phyloP scores from a whole-genome alignment of 441 rosid genomes.

The Flueggea neowawraea region DNA sequence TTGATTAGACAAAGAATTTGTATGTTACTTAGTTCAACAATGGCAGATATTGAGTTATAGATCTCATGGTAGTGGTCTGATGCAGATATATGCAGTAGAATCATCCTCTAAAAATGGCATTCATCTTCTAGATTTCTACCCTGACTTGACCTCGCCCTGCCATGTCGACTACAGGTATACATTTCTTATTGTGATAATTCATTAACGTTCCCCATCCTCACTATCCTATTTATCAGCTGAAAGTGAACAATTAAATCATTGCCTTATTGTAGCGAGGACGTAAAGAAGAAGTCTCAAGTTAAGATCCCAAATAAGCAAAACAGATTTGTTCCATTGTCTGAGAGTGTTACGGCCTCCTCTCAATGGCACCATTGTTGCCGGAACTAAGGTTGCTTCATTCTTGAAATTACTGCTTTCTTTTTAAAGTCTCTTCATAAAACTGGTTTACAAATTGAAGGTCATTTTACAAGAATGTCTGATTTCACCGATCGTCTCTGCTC shows the following conservation, averaged over 20 bases:
- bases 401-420: background rate
- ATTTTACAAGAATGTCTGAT: slow-evolving; percentile 22
- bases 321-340: slow-evolving; percentile 67
- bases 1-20: background rate
- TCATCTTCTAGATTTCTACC: slow-evolving; percentile 89
- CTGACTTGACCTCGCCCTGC: slow-evolving; percentile 72
- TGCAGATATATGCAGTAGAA: slow-evolving; percentile 79
- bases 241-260: background rate
- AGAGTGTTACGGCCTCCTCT: slow-evolving; percentile 71
- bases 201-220: background rate
- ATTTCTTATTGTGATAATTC: background rate
- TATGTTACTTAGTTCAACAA: background rate
- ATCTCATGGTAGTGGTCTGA: background rate
- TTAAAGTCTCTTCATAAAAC: background rate
- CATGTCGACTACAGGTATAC: slow-evolving; percentile 75
- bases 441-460: background rate
- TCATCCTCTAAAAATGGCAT: slow-evolving; percentile 71
- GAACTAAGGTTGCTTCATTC: slow-evolving; percentile 62
- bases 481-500: slow-evolving; percentile 68
- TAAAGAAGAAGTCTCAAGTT: slow-evolving; percentile 20
- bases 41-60: background rate
- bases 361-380: slow-evolving; percentile 69
- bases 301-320: slow-evolving; percentile 39
- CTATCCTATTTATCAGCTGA: no score
- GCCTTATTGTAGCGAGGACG: slow-evolving; percentile 40